These are phyloP conservation scores for Candida tallmaniae DNA, from an alignment of 805 yeast species.

Conservation along the genomic window DNA sequence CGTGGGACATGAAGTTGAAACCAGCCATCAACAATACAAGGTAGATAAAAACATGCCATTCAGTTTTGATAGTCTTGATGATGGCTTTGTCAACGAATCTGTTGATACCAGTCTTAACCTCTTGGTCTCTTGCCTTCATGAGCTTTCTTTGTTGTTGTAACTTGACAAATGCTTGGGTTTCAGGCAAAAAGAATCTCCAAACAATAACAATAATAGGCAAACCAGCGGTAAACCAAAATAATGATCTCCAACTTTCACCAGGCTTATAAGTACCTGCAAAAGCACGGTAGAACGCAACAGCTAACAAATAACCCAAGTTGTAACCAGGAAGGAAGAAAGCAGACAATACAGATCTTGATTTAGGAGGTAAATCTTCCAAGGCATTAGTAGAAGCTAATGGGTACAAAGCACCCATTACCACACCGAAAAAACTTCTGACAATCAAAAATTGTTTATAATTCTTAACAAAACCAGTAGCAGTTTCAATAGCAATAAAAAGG, in stretches of 20 bases:
- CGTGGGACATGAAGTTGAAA: conserved; percentile 69
- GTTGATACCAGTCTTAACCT: conserved; percentile 2
- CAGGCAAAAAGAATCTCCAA: conserved; percentile 58
- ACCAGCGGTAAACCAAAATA: conserved; percentile 73
- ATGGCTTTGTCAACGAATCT: conserved; percentile 10
- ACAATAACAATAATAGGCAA: conserved; percentile 54
- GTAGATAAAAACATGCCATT: conserved; percentile 37
- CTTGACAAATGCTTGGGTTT: conserved; percentile 48
- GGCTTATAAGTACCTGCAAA: conserved; percentile 35
- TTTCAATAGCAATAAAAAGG: conserved; percentile 51
- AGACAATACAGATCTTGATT: conserved; percentile 56
- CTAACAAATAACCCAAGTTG: conserved; percentile 64
- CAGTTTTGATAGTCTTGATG: conserved; percentile 24
- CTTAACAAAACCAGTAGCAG: conserved; percentile 63
- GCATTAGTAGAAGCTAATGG: conserved; percentile 66
- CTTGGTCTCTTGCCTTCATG: conserved; percentile 1
- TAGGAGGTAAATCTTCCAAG: conserved; percentile 57
- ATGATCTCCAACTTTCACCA: conserved; percentile 60
- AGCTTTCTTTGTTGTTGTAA: conserved; percentile 15
- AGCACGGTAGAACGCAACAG: conserved; percentile 63
- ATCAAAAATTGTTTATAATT: conserved; percentile 57
- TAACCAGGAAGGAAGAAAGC: conserved; percentile 53
- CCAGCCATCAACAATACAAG: conserved; percentile 51
- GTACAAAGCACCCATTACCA: conserved; percentile 69
- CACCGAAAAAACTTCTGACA: conserved; percentile 61